These are phyloP conservation scores for Vitis rupestris DNA, from an alignment of 164 flowering plant species.

Conservation along the genomic window DNA sequence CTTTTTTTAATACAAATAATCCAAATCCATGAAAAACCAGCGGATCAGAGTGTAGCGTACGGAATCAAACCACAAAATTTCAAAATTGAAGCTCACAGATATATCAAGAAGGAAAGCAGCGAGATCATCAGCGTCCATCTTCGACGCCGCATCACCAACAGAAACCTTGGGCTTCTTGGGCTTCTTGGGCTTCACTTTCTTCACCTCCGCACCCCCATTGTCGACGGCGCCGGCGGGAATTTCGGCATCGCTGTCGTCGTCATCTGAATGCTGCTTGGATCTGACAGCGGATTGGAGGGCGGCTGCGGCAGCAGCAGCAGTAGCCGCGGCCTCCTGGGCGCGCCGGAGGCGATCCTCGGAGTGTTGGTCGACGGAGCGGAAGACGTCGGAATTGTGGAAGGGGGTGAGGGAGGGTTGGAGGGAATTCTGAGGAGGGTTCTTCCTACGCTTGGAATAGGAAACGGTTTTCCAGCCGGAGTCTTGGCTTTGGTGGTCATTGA, in stretches of 20 bases:
- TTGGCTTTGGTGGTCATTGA: conserved; percentile 2
- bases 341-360: conserved; percentile 51
- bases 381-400: conserved; percentile 26
- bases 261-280: conserved; percentile 29
- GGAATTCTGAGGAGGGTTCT: conserved; percentile 16
- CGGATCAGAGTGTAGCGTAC: conserved; percentile 2
- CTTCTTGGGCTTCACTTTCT: conserved; percentile 52
- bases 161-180: conserved; percentile 55
- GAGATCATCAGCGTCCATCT: conserved; percentile 52
- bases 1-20: background rate
- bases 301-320: background rate
- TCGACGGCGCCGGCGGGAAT: background rate
- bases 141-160: conserved; percentile 57
- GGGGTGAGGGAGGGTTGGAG: conserved; percentile 2
- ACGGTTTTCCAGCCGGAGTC: conserved; percentile 80
- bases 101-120: conserved; percentile 52
- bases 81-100: conserved; percentile 38
- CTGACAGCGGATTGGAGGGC: conserved; percentile 1
- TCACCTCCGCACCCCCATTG: conserved; percentile 23
- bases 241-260: conserved; percentile 23
- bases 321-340: conserved; percentile 9
- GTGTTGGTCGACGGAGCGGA: conserved; percentile 43
- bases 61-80: conserved; percentile 6
- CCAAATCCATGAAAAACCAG: background rate
- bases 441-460: conserved; percentile 47